Evolutionary conservation across 352 stramenopile species (phyloP).

Genomic region (Phytopythium oedochilum): DNA sequence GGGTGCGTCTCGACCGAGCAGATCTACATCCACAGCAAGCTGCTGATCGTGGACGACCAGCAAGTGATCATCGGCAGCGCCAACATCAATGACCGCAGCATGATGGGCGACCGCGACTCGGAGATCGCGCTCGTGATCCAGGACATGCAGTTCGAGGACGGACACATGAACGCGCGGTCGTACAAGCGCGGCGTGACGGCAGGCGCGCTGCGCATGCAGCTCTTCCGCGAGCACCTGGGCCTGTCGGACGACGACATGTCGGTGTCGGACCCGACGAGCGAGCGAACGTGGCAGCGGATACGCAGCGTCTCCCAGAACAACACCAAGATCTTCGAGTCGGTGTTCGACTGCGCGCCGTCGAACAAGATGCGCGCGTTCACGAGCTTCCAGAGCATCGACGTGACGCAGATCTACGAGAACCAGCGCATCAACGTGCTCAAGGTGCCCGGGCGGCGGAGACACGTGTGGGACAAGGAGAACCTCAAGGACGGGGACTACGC

Average conservation of each 20-base stretch:
- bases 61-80: conserved; percentile 90
- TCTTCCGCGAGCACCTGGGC: conserved; percentile 82
- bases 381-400: conserved; percentile 72
- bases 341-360: conserved; percentile 83
- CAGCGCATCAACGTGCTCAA: conserved; percentile 83
- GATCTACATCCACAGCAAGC: conserved; percentile 93
- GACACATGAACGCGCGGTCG: conserved; percentile 67
- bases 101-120: conserved; percentile 89
- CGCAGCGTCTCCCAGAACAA: conserved; percentile 51
- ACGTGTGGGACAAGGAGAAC: conserved; percentile 73
- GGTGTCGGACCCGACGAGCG: conserved; percentile 47
- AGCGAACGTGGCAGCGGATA: conserved; percentile 66
- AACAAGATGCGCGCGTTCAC: conserved; percentile 76
- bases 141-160: conserved; percentile 77
- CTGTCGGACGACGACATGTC: conserved; percentile 52
- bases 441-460: conserved; percentile 34
- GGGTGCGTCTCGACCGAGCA: conserved; percentile 79
- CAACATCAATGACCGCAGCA: conserved; percentile 96
- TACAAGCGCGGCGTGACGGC: conserved; percentile 60
- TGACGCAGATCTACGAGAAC: conserved; percentile 87
- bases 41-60: conserved; percentile 89
- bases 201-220: conserved; percentile 62
- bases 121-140: conserved; percentile 85
- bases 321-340: conserved; percentile 73
- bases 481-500: conserved; percentile 81